A percentile compares a stretch with the other conserved stretches of the same genome.
Conservation (phyloP, 2,329 filamentous ascomycete species). For the Trichoderma endophyticum region DNA sequence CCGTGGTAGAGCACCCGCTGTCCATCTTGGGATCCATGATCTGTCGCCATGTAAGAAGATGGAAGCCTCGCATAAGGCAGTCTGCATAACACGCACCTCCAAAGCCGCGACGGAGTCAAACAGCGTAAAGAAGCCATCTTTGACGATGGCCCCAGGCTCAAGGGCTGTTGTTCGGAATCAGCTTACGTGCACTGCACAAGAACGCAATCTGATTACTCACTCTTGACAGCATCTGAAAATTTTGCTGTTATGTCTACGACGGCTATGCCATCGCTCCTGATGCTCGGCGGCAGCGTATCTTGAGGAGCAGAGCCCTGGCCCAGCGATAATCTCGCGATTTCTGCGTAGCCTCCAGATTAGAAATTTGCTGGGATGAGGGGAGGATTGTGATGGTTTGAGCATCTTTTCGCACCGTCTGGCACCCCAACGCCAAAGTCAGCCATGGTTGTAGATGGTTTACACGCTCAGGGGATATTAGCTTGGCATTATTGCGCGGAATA, state of each 20-base stretch:
- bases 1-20: slow-evolving; percentile 76
- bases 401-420: slow-evolving; percentile 34
- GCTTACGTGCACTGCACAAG: neutral
- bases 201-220: slow-evolving; percentile 37
- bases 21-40: slow-evolving; percentile 99
- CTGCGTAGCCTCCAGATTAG: slow-evolving; percentile 31
- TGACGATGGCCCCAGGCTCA: slow-evolving; percentile 76
- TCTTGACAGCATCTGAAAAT: slow-evolving; percentile 51
- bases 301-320: slow-evolving; percentile 32
- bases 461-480: neutral
- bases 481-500: neutral
- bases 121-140: slow-evolving; percentile 90
- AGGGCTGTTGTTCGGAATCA: slow-evolving; percentile 53
- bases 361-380: slow-evolving; percentile 19
- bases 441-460: slow-evolving; percentile 27
- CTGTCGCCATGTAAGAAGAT: slow-evolving; percentile 44
- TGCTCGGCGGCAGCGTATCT: slow-evolving; percentile 38
- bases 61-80: neutral
- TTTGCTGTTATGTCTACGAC: slow-evolving; percentile 56
- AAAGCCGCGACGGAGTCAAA: slow-evolving; percentile 90
- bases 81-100: slow-evolving; percentile 51
- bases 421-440: slow-evolving; percentile 35
- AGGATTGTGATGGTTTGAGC: slow-evolving; percentile 12
- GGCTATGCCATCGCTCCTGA: slow-evolving; percentile 49
- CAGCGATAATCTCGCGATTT: slow-evolving; percentile 42